Percentiles rank a stretch among this genome's conserved stretches.
Conservation (phyloP, 163 green algal species). For the Scenedesmus sp. region DNA sequence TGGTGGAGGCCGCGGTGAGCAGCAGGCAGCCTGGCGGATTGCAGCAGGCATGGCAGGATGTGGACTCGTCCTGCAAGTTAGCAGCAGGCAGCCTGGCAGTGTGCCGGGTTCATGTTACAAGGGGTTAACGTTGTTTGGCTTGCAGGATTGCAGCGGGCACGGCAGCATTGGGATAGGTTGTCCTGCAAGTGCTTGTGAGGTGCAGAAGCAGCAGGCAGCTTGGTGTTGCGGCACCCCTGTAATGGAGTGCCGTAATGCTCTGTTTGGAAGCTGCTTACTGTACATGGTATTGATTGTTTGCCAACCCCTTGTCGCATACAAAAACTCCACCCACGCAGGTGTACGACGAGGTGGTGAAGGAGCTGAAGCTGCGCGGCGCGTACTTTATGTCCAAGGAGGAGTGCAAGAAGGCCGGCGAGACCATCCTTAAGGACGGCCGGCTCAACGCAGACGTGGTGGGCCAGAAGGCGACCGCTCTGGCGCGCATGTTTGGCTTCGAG, state of each 20-base stretch:
- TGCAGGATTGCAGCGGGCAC: no score
- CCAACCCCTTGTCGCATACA: not conserved
- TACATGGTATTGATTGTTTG: not conserved
- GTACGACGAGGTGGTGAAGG: constrained; percentile 61
- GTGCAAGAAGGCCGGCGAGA: constrained; percentile 64
- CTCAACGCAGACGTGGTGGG: constrained; percentile 81
- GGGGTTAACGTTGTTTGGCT: no score
- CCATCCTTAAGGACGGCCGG: constrained; percentile 69
- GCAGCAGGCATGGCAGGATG: not conserved
- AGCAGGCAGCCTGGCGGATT: not conserved
- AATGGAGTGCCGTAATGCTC: no score
- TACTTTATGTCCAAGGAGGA: constrained; percentile 79
- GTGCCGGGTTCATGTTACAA: no score
- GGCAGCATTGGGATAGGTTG: no score
- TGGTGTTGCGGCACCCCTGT: no score
- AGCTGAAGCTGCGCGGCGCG: constrained; percentile 69
- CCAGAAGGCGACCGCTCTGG: constrained; percentile 73
- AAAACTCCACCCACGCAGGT: not conserved
- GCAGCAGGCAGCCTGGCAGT: no score
- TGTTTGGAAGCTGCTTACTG: not conserved
- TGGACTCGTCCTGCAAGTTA: not conserved
- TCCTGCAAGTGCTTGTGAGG: no score
- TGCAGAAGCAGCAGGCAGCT: no score
- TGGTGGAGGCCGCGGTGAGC: constrained; percentile 64
- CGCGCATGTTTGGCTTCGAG: constrained; percentile 73